phyloP scores from a whole-genome alignment of 164 flowering plant species.

The Berberis vulgaris region DNA sequence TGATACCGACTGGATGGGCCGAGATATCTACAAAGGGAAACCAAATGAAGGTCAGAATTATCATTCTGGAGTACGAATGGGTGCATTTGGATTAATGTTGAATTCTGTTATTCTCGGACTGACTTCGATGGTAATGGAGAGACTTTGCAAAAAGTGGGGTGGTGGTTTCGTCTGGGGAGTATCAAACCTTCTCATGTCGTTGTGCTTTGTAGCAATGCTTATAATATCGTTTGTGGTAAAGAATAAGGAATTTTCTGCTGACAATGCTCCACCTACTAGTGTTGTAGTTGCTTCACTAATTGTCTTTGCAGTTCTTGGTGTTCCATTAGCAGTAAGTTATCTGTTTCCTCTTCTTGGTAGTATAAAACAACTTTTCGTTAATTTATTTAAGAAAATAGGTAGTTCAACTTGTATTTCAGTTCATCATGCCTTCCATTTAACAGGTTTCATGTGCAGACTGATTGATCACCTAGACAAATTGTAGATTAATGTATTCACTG shows the following conservation, averaged over 20 bases:
- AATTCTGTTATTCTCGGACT: slow-evolving; percentile 82
- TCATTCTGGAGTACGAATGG: slow-evolving; percentile 77
- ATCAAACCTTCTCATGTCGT: slow-evolving; percentile 72
- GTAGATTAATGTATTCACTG: too few relatives aligned
- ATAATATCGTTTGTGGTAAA: slow-evolving; percentile 39
- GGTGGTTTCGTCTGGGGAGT: slow-evolving; percentile 87
- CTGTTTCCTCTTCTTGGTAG: slow-evolving; percentile 3
- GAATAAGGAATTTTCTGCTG: slow-evolving; percentile 24
- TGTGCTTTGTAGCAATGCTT: slow-evolving; percentile 76
- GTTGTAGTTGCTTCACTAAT: slow-evolving; percentile 54
- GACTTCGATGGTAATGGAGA: slow-evolving; percentile 81
- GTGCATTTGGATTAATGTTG: slow-evolving; percentile 82
- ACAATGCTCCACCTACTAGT: slow-evolving; percentile 52
- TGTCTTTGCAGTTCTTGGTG: slow-evolving; percentile 72
- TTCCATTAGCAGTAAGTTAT: slow-evolving; percentile 86
- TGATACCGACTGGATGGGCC: slow-evolving; percentile 99
- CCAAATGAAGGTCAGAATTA: slow-evolving; percentile 70
- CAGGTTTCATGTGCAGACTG: too few relatives aligned
- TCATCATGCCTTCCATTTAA: too few relatives aligned
- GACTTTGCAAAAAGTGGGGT: slow-evolving; percentile 86
- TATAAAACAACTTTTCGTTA: neutral
- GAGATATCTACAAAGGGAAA: slow-evolving; percentile 81
- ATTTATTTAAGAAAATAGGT: neutral
- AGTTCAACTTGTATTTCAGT: neutral
- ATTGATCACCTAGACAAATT: too few relatives aligned